Base-by-base conservation (phyloP, 108 stramenopile species). In the Cyclotella kingstonii region DNA sequence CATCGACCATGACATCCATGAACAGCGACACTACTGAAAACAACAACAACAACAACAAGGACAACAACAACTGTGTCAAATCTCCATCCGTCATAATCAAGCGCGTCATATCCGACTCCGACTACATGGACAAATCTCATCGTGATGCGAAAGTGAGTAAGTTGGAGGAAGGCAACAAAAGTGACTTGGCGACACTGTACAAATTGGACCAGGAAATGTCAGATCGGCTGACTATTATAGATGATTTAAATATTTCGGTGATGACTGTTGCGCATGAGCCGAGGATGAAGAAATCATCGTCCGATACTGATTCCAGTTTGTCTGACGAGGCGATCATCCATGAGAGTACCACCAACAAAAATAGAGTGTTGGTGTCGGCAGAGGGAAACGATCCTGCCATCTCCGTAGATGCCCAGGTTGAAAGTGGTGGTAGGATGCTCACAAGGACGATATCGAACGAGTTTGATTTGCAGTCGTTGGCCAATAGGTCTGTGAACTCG, bases 21-120 rank as follows among this genome's bases (percentile, higher is more conserved):
- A n/a, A n/a, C n/a, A n/a, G n/a, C n/a, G n/a, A n/a, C n/a, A n/a
- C n/a, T n/a, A n/a, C n/a, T n/a, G n/a, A n/a, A n/a, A n/a, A n/a
- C n/a, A n/a, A n/a, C n/a, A n/a, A n/a, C n/a, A n/a, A n/a, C n/a
- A n/a, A n/a, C n/a, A n/a, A n/a, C n/a, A n/a, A n/a, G n/a, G n/a
- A n/a, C n/a, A n/a, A n/a, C n/a, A n/a, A n/a, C n/a, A n/a, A n/a
- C n/a, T n/a, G n/a, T n/a, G n/a, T n/a, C n/a, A n/a, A n/a, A n/a
- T n/a, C 22, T 8, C 10, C 47, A 21, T 27, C 4, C 4, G 47
- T 27, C 25, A 48, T 9, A 27, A 48, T 60, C 31, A 60, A 60
- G 46, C 58, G 58, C n/a, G 44, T 60, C 28, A 60, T 60, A 10
- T 45, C 43, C 14, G 31, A 60, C 44, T 44, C 58, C 29, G 25